phyloP scores from a whole-genome alignment of 306 rosid species.

The Fagus sylvatica region DNA sequence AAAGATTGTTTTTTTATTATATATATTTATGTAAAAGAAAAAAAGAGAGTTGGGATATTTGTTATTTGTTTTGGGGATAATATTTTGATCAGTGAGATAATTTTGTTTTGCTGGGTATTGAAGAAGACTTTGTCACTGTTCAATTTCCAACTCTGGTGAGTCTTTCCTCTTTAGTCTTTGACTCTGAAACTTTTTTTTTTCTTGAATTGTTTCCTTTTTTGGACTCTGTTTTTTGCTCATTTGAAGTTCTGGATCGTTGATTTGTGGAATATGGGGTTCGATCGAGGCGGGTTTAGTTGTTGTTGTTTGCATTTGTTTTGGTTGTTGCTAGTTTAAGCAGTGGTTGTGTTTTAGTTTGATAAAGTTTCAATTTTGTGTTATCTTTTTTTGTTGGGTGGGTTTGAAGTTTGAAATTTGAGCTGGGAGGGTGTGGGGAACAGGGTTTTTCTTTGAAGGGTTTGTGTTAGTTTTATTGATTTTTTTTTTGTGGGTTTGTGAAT shows the following conservation, averaged over 20 bases:
- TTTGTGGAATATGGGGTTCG: slow-evolving; percentile 43
- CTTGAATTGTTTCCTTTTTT: neutral
- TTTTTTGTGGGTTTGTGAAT: slow-evolving; percentile 25
- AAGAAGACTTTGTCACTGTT: slow-evolving; percentile 17
- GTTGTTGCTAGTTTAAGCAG: neutral
- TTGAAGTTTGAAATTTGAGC: slow-evolving; percentile 31
- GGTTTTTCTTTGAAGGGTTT: slow-evolving; percentile 19
- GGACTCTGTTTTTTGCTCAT: slow-evolving; percentile 6
- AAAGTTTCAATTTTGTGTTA: slow-evolving; percentile 21
- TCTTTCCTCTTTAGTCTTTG: slow-evolving; percentile 21
- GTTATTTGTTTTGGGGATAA: slow-evolving; percentile 9
- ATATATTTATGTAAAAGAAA: neutral
- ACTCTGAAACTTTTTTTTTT: slow-evolving; percentile 6
- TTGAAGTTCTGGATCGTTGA: slow-evolving; percentile 49
- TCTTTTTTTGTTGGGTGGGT: slow-evolving; percentile 10
- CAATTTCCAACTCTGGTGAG: slow-evolving; percentile 50
- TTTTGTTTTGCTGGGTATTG: neutral
- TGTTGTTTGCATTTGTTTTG: slow-evolving; percentile 15
- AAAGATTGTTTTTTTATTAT: neutral
- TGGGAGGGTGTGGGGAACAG: slow-evolving; percentile 13
- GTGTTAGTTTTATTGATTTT: slow-evolving; percentile 8
- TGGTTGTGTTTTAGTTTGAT: slow-evolving; percentile 13
- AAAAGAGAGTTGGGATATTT: slow-evolving; percentile 15
- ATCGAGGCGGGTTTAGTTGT: slow-evolving; percentile 39
- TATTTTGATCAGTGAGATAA: slow-evolving; percentile 27